Percentiles rank a stretch among this genome's conserved stretches.
These are phyloP conservation scores for Holtermannia corniformis DNA, from an alignment of 768 basidiomycete genomes.

Conservation along the genomic window DNA sequence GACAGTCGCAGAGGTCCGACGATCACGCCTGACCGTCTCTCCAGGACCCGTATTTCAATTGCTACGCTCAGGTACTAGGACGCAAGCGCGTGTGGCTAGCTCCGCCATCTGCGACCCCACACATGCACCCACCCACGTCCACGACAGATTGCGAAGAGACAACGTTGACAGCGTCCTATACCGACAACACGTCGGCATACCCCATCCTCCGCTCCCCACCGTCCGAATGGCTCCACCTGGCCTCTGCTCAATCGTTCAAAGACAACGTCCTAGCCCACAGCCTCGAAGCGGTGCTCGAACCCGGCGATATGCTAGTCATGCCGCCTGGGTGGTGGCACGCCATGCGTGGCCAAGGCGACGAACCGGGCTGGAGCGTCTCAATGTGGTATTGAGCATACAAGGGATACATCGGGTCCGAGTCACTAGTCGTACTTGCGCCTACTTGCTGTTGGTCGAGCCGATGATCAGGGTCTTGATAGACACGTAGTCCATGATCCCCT, in stretches of 20 bases:
- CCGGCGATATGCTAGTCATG: constrained; percentile 81
- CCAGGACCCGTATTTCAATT: constrained; percentile 89
- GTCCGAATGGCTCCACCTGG: not conserved
- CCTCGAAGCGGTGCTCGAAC: constrained; percentile 54
- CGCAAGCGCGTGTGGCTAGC: constrained; percentile 87
- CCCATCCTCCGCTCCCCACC: constrained; percentile 55
- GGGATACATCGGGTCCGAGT: too few relatives aligned
- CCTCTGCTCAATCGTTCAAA: constrained; percentile 1
- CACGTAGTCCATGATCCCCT: constrained; percentile 73
- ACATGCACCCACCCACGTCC: constrained; percentile 50
- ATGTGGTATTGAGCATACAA: constrained; percentile 34
- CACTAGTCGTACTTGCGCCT: not conserved
- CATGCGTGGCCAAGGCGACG: constrained; percentile 35
- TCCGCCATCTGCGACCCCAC: constrained; percentile 47
- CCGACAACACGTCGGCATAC: constrained; percentile 76
- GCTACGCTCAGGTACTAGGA: constrained; percentile 83
- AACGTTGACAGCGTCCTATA: constrained; percentile 51
- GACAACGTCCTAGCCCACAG: constrained; percentile 53
- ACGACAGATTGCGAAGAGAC: not conserved
- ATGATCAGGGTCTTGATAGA: constrained; percentile 14
- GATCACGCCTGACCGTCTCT: constrained; percentile 3
- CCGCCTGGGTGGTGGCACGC: constrained; percentile 56
- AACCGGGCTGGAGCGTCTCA: constrained; percentile 35
- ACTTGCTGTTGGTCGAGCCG: not conserved
- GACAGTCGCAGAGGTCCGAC: constrained; percentile 9